Evolutionary conservation across 495 filamentous ascomycete species (phyloP), one percentile per base, ranked within the genome.

Genomic region (Tetracladium marchalianum): DNA sequence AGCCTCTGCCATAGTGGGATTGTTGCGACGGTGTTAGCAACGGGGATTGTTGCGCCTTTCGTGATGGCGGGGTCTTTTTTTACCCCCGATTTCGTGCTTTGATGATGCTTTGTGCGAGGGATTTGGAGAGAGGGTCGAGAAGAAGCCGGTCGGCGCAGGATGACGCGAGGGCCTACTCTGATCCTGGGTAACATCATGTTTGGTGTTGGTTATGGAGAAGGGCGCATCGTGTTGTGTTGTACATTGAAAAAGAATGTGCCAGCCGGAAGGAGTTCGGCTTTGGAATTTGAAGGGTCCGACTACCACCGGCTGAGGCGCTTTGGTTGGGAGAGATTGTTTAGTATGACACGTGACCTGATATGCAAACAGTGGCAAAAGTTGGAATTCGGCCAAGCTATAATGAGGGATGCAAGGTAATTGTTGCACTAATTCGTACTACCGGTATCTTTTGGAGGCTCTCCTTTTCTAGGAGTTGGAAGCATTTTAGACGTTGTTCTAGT

Each of bases 1-100:
- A 78, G 66, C 9, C 73, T 58, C 52, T 68, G 68, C 67, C 77
- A 75, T 39, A 72, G 55, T 11, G 68, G 64, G 4, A 70, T 56
- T 31, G 65, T 62, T 34, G 68, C 61, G 13, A 73, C 62, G 17
- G 70, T 65, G 45, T 62, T 68, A 16, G 67, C 60, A 17, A 66
- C 63, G 9, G 70, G 66, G 31, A 72, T 64, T 27, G 69, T 24
- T 41, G 58, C 43, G 51, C 59, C 36, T 35, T 37, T 43, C 50
- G 45, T 8, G 64, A 56, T 18, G 58, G 47, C 18, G 50, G 39
- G 31, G 58, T 52, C n/a, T 49, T 57, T 31, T 27, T 27, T 27
- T 16, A 36, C 9, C 3, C 16, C 16, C 16, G 35, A 5, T 57
- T 55, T 7, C 51, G 44, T 35, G 17, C 48, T 33, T 44, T 16